Base-by-base conservation (phyloP, 768 basidiomycete species). In the Leucocoprinus sp. region DNA sequence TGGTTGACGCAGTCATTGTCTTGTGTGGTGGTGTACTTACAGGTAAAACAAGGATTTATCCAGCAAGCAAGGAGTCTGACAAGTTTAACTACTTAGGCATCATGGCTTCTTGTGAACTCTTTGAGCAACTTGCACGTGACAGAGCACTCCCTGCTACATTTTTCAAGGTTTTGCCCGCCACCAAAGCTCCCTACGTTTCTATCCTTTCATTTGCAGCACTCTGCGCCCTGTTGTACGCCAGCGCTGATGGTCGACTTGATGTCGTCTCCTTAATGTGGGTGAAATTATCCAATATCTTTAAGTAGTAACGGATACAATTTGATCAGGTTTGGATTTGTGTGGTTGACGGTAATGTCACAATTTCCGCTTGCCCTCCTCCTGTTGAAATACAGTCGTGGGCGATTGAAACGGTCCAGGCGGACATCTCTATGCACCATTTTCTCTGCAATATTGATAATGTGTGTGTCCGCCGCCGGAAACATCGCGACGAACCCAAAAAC, bases 1-100 rank as follows among this genome's bases (percentile, higher is more conserved):
- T 78, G 0, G 68, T 76, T 0, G 84, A 89, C 52, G 81, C 83
- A 2, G 68, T 80, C 36, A 57, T 82, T n/a, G 84, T 86, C 11
- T 68, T 88, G 2, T 82, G 78, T 45, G 84, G 81, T 1, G 83
- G 82, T 1, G 77, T 86, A 21, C 65, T 87, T 6, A 80, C 82
- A 31, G 84, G 84, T 70, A 53, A 50, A 58, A 49, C 11, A 17
- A 21, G 42, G n/a, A 31, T 23, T 22, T 22, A 11, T 41, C 39
- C 23, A 29, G 46, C 12, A 34, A 31, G 11, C 42, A 26, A 29
- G 3, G n/a, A n/a, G n/a, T n/a, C 14, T 8, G 19, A 21, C 23
- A 33, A 38, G 33, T 21, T 24, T 48, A 5, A 38, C 23, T 19
- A 8, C 8, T 18, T 22, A 77, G 79, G 76, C 4, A 76, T 81